Conservation (phyloP, 169 alveolate genomes). For the Cryptosporidium canis region DNA sequence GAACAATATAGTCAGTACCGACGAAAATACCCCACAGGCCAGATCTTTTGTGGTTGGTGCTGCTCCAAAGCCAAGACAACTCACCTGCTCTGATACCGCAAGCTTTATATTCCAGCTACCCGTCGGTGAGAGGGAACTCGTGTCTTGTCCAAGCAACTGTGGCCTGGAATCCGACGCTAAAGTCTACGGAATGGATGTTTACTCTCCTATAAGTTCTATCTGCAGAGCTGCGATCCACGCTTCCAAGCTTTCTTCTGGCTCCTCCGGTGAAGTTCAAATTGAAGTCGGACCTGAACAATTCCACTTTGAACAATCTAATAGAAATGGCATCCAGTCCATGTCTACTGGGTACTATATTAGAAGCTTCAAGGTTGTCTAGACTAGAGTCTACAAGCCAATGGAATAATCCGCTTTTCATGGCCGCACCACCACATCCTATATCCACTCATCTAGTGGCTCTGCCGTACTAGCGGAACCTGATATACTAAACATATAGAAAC, state of each 20-base stretch:
- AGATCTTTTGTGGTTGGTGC: slow-evolving; percentile 84
- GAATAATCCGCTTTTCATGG: too few relatives aligned
- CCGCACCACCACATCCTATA: neutral
- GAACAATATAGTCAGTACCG: slow-evolving; percentile 67
- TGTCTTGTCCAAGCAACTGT: slow-evolving; percentile 74
- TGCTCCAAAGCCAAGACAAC: slow-evolving; percentile 79
- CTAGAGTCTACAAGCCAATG: neutral
- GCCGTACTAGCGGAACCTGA: neutral
- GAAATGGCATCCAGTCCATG: slow-evolving; percentile 61
- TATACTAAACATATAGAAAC: neutral
- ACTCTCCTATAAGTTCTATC: slow-evolving; percentile 86
- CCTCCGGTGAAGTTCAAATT: slow-evolving; percentile 58
- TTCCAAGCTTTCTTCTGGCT: slow-evolving; percentile 28
- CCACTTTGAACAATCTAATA: slow-evolving; percentile 67
- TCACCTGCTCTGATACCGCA: slow-evolving; percentile 47
- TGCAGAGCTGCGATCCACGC: slow-evolving; percentile 91
- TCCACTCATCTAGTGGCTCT: neutral
- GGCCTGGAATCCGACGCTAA: slow-evolving; percentile 72
- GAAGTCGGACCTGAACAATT: slow-evolving; percentile 72
- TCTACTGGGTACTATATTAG: slow-evolving; percentile 68
- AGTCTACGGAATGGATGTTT: slow-evolving; percentile 81
- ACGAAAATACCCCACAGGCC: slow-evolving; percentile 49
- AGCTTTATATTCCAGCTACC: slow-evolving; percentile 60
- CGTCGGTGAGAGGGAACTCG: slow-evolving; percentile 62
- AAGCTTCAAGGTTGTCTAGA: slow-evolving; percentile 64